These are phyloP conservation scores for Kentomonas sorsogonicus DNA, from an alignment of 208 protist species.

Conservation along the genomic window DNA sequence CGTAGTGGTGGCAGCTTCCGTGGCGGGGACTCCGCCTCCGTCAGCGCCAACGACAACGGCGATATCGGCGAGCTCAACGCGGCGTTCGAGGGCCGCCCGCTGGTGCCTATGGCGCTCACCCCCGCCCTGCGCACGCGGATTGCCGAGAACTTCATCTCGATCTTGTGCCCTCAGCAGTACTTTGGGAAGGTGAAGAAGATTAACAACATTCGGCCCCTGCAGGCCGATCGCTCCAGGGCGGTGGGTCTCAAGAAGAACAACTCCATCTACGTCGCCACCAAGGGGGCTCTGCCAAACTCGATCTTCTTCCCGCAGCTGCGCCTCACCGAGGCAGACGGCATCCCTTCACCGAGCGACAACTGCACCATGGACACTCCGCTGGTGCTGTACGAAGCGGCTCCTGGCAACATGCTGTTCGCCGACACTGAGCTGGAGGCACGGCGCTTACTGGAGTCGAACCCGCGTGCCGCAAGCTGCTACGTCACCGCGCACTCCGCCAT, in stretches of 20 bases:
- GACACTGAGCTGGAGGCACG: constrained; percentile 64
- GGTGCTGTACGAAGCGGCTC: constrained; percentile 76
- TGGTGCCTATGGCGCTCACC: constrained; percentile 28
- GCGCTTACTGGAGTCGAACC: constrained; percentile 41
- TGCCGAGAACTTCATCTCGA: constrained; percentile 66
- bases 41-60: too few relatives aligned
- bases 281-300: constrained; percentile 56
- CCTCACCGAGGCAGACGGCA: constrained; percentile 41
- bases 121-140: constrained; percentile 42
- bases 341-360: constrained; percentile 6
- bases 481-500: constrained; percentile 60
- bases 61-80: too few relatives aligned
- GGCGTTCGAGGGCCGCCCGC: constrained; percentile 11
- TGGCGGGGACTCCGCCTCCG: too few relatives aligned
- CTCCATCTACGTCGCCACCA: constrained; percentile 80
- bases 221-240: constrained; percentile 25
- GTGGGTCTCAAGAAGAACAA: constrained; percentile 47
- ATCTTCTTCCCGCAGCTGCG: constrained; percentile 79
- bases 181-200: constrained; percentile 79
- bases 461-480: constrained; percentile 64
- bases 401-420: constrained; percentile 84
- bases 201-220: constrained; percentile 49
- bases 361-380: constrained; percentile 55
- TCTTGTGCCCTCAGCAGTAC: constrained; percentile 83
- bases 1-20: too few relatives aligned